Conservation (phyloP, 257 asterid species). For the Solanum lycopersicoides region DNA sequence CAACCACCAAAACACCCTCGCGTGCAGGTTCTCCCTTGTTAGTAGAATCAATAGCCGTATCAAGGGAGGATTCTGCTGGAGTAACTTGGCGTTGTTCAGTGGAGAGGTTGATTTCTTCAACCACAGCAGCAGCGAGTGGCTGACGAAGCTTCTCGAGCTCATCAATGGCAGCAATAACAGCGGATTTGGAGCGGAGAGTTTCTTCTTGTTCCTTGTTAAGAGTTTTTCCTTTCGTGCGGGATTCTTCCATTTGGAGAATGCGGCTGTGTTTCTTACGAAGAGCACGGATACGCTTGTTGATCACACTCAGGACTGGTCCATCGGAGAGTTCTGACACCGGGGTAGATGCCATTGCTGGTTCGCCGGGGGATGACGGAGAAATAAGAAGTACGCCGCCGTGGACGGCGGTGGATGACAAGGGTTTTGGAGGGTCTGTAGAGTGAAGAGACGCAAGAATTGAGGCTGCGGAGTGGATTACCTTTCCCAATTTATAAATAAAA, state of each 20-base stretch:
- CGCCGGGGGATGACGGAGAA: background rate
- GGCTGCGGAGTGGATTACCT: background rate
- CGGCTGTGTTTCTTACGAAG: conserved; percentile 65
- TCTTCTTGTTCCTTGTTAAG: conserved; percentile 83
- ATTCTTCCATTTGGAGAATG: conserved; percentile 74
- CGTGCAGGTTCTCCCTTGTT: background rate
- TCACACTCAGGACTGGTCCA: conserved; percentile 60
- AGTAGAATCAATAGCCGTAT: background rate
- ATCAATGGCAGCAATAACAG: conserved; percentile 45
- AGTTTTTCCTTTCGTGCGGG: conserved; percentile 46
- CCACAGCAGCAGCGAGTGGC: conserved; percentile 53
- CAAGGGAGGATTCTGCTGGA: background rate
- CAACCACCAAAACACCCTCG: background rate
- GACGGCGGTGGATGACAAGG: background rate
- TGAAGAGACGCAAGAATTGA: background rate
- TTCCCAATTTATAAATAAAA: background rate
- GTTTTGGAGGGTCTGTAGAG: background rate
- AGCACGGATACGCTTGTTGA: conserved; percentile 81
- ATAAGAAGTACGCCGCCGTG: background rate
- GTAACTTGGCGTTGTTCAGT: background rate
- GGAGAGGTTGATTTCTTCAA: conserved; percentile 51
- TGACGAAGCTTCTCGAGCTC: conserved; percentile 72
- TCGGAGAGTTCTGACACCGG: conserved; percentile 43
- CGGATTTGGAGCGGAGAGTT: conserved; percentile 58
- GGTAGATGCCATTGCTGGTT: background rate